phyloP scores from a whole-genome alignment of 1,284 basidiomycete species.

The Ceratobasidium sp. region DNA sequence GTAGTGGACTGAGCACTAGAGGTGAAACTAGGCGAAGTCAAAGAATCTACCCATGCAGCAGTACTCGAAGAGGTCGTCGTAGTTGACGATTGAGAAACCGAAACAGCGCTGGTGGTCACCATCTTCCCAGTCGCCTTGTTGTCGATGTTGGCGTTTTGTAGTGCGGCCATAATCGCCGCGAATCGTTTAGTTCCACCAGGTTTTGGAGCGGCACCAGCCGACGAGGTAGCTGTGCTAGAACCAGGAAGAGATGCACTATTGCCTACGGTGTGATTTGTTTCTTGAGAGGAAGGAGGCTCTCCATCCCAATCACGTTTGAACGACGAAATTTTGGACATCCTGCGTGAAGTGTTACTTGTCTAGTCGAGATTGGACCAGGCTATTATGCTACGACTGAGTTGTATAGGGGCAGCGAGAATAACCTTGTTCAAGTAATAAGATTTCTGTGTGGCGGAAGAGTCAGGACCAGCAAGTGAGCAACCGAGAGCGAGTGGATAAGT shows the following conservation, averaged over 20 bases:
- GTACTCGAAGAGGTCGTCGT: neutral
- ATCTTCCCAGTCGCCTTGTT: conserved; percentile 43
- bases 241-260: neutral
- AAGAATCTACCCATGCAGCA: conserved; percentile 24
- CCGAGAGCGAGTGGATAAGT: too few relatives aligned
- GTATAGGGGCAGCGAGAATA: neutral
- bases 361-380: neutral
- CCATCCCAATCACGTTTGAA: conserved; percentile 44
- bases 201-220: neutral
- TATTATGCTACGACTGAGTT: neutral
- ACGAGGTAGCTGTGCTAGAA: neutral
- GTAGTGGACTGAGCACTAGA: conserved; percentile 19
- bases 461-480: neutral
- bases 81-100: conserved; percentile 6
- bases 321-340: conserved; percentile 40
- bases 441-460: conserved; percentile 4
- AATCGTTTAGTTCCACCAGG: conserved; percentile 22
- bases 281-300: conserved; percentile 22
- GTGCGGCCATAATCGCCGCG: conserved; percentile 41
- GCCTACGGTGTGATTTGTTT: neutral
- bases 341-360: neutral
- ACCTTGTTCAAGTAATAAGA: conserved; percentile 2
- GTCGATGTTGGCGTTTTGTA: neutral
- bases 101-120: neutral
- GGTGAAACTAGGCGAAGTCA: conserved; percentile 4